Conservation (phyloP, 352 stramenopile species). For the Globisporangium iwayamae region DNA sequence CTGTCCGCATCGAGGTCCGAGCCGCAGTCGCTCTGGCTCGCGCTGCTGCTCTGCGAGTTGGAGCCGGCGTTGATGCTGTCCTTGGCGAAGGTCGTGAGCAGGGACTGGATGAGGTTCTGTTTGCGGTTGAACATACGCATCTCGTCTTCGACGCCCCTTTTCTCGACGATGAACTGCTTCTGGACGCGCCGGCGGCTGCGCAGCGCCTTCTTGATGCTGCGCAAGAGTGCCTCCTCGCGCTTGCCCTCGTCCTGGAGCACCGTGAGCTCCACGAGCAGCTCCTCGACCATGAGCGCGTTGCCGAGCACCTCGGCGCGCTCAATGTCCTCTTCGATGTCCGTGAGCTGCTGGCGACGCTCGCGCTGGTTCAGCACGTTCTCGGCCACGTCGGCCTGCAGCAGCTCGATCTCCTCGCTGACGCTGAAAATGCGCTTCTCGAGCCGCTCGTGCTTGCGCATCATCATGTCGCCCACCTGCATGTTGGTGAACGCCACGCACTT, state of each 20-base stretch:
- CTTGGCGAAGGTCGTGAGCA: slow-evolving; percentile 44
- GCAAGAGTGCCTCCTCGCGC: slow-evolving; percentile 39
- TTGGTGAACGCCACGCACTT: slow-evolving; percentile 62
- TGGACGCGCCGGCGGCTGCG: slow-evolving; percentile 33
- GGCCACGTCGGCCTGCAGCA: slow-evolving; percentile 42
- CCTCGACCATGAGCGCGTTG: slow-evolving; percentile 41
- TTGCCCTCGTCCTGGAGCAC: slow-evolving; percentile 45
- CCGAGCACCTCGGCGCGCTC: slow-evolving; percentile 51
- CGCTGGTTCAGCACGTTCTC: slow-evolving; percentile 52
- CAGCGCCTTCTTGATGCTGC: slow-evolving; percentile 43
- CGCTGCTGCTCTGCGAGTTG: slow-evolving; percentile 34
- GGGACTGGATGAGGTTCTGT: slow-evolving; percentile 57
- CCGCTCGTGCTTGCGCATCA: slow-evolving; percentile 46
- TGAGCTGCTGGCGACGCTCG: slow-evolving; percentile 38
- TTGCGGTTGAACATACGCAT: slow-evolving; percentile 47
- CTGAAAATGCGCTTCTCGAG: slow-evolving; percentile 36
- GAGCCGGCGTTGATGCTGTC: slow-evolving; percentile 16
- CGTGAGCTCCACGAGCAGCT: slow-evolving; percentile 45
- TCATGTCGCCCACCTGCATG: slow-evolving; percentile 57
- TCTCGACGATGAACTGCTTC: slow-evolving; percentile 31
- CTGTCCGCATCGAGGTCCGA: slow-evolving; percentile 25
- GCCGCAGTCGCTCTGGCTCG: slow-evolving; percentile 37
- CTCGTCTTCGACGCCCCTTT: slow-evolving; percentile 34
- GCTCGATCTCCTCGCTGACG: slow-evolving; percentile 48
- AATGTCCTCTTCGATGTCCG: slow-evolving; percentile 50